Percentiles rank a stretch among this genome's conserved stretches.
These are phyloP conservation scores for Leccinum laetum DNA, from an alignment of 1,284 basidiomycete genomes.

Conservation along the genomic window DNA sequence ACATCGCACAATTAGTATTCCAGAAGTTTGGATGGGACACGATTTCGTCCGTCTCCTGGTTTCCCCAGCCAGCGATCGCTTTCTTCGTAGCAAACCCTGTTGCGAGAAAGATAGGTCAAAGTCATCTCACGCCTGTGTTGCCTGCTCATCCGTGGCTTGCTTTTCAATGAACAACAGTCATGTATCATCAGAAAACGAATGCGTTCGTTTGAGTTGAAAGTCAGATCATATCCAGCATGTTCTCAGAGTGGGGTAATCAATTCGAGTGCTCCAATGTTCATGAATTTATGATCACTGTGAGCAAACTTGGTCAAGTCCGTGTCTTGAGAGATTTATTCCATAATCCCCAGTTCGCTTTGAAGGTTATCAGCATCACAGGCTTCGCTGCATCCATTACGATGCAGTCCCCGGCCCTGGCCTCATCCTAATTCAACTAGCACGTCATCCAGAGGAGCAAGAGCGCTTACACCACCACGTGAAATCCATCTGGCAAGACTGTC, in stretches of 20 bases:
- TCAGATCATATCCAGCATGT: background rate
- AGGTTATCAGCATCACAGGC: background rate
- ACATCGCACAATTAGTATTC: background rate
- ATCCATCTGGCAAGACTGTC: background rate
- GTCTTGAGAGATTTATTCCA: background rate
- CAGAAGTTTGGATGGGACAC: background rate
- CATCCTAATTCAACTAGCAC: background rate
- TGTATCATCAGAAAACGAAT: background rate
- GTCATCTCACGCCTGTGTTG: background rate
- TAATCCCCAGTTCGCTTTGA: background rate
- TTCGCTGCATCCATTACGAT: background rate
- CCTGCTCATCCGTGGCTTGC: background rate
- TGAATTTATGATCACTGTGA: background rate
- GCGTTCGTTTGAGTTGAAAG: background rate
- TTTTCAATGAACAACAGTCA: background rate
- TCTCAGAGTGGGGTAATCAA: background rate
- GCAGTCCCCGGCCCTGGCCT: background rate
- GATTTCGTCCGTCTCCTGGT: background rate
- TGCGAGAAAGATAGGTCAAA: background rate
- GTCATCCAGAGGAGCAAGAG: background rate
- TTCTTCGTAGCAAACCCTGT: background rate
- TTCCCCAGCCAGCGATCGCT: background rate
- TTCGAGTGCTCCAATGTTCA: background rate
- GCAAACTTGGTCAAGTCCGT: background rate
- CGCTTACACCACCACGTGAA: background rate